Percentiles rank a stretch among this genome's conserved stretches.
Conservation (phyloP, 768 basidiomycete species). For the Rubroboletus pulcherrimus region DNA sequence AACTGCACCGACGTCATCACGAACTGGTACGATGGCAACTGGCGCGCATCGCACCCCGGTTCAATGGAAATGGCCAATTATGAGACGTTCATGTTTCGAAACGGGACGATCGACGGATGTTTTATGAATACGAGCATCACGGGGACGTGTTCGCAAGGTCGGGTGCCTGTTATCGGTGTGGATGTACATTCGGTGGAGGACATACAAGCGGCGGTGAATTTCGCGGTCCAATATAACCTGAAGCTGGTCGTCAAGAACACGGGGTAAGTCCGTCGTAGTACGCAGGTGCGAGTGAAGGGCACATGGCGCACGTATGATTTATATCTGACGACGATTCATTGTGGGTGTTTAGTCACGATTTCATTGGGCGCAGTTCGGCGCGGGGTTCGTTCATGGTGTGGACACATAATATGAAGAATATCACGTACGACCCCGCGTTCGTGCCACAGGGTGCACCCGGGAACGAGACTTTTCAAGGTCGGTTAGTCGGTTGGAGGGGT, state of each 20-base stretch:
- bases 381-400: conserved; percentile 37
- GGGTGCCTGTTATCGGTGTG: conserved; percentile 18
- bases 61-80: conserved; percentile 35
- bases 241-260: conserved; percentile 25
- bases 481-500: not conserved
- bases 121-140: conserved; percentile 31
- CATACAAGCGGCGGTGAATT: conserved; percentile 18
- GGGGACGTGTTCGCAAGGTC: conserved; percentile 15
- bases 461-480: conserved; percentile 3
- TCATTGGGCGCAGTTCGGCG: conserved; percentile 37
- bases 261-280: conserved; percentile 8
- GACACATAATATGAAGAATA: conserved; percentile 40
- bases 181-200: conserved; percentile 15
- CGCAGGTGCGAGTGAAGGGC: not conserved
- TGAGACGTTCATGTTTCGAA: conserved; percentile 34
- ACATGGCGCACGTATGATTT: not conserved
- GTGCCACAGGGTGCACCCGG: conserved; percentile 30
- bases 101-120: conserved; percentile 41
- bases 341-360: conserved; percentile 32
- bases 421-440: conserved; percentile 31
- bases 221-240: conserved; percentile 14
- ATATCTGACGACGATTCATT: not conserved
- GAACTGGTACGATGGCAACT: conserved; percentile 28
- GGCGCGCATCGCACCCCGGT: conserved; percentile 41
- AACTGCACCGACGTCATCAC: no score